Percentiles rank a stretch among this genome's conserved stretches.
These are phyloP conservation scores for Juncus inflexus DNA, from an alignment of 176 grass and related monocot species.

Conservation along the genomic window DNA sequence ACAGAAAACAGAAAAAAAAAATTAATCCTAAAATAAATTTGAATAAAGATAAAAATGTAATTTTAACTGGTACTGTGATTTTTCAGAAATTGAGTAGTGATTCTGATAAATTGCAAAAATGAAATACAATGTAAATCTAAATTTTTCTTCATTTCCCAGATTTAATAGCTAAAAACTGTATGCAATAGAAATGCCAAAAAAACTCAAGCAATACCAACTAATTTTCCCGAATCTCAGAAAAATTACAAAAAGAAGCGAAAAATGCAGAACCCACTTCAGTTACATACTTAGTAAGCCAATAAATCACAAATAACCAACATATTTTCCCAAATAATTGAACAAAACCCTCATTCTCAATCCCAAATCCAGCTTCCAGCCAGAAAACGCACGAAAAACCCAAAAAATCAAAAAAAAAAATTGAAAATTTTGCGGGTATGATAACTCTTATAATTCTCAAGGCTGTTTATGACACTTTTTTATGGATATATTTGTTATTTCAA, in stretches of 20 bases:
- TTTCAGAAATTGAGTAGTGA: not conserved
- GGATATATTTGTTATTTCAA: no score
- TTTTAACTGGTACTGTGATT: not conserved
- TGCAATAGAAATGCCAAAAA: not conserved
- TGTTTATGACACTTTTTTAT: no score
- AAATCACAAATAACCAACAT: not conserved
- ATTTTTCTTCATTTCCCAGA: not conserved
- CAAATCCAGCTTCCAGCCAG: not conserved
- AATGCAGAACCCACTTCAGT: not conserved
- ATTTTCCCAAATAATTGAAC: not conserved
- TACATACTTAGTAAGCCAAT: not conserved
- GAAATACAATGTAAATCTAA: not conserved
- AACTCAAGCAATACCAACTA: not conserved
- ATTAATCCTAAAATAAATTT: not conserved
- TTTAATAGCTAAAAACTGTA: not conserved
- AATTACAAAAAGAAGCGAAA: not conserved
- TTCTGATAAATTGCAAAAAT: not conserved
- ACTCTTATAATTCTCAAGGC: no score
- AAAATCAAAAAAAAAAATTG: constrained; percentile 8
- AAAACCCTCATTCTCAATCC: not conserved
- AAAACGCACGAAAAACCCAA: constrained; percentile 2
- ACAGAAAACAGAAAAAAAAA: not conserved
- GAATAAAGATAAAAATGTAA: not conserved
- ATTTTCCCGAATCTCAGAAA: constrained; percentile 3
- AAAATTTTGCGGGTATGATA: no score